Base-by-base conservation (phyloP, 2,329 filamentous ascomycete genomes). In the Pseudocercospora vitis region DNA sequence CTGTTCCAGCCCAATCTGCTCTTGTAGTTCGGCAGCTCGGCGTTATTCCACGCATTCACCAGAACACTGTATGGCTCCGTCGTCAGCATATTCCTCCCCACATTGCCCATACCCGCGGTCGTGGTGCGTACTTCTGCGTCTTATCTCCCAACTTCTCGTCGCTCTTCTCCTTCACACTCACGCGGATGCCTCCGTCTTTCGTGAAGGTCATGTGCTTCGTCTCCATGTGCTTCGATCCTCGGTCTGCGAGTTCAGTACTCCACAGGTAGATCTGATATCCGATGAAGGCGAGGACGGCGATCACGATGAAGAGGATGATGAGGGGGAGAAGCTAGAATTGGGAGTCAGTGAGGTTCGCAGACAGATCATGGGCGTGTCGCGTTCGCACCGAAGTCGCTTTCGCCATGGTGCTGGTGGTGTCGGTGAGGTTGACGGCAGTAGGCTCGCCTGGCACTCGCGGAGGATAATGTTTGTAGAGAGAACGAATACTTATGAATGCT, bases 201-300 rank as follows among this genome's bases (percentile, higher is more conserved):
- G 84, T 86, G 71, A 90, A 87, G 33, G 83, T 77, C 52, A 91
- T 81, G 68, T 91, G 87, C 75, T 87, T 88, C 74, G 83, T 83
- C 69, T 85, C 83, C 81, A 91, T 87, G 66, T 83, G 83, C 71
- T 86, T 78, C 45, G 80, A 81, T 42, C 87, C 86, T 54, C 81
- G 78, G 55, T 82, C 76, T 56, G 82, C 80, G 63, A 91, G 84
- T 70, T 87, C 80, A 72, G 77, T 78, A 51, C 81, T 78, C 71
- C 83, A 84, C 50, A 87, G 71, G 72, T 87, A 91, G 69, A 91
- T 79, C 70, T 76, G 84, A 71, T 89, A 90, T 56, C 81, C 80
- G 53, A 91, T 76, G 73, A 83, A 89, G 52, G 78, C 85, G 40
- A 80, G 69, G 50, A 74, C 78, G 57, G 71, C 78, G 23, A 88